Base-by-base conservation (phyloP, 179 eudicot species). In the Silene noctiflora region DNA sequence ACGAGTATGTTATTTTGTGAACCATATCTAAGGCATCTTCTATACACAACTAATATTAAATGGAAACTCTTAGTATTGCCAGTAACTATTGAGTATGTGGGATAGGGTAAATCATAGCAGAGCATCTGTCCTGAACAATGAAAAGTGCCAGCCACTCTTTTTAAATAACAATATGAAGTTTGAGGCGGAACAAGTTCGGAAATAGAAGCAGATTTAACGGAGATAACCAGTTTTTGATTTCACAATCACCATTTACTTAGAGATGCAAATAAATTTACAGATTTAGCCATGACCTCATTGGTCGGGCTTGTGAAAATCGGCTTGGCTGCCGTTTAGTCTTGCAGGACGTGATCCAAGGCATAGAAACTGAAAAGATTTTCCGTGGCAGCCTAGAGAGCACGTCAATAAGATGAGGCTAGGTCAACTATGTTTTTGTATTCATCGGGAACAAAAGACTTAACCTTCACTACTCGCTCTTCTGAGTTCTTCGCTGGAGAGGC, bases 381-480 rank as follows among this genome's bases (percentile, higher is more conserved):
- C 21, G 21, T 44, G 33, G 73, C 31, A n/a, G 33, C 39, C 73
- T 2, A 24, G 60, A 48, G 39, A 70, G 60, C 9, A 31, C 12
- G 73, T 88, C 82, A 90, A 56, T 88, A 87, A 12, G 81, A 69
- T 19, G 91, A 83, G 25, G 83, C 88, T 8, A 76, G 60, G 7
- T 89, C 89, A 22, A 91, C 82, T 63, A 89, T 75, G 46, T 86
- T 89, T 51, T 85, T 86, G 78, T 77, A 81, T 63, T 89, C 69
- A 39, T 87, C 89, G 9, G 88, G 78, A 22, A 91, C 89, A 60
- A 78, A 93, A 12, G 98, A 89, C 72, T 87, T 81, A 75, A 85
- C 97, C 84, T 85, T 88, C 42, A 89, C 35, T 2, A 22, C 7
- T 4, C 78, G 71, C 62, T 73, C 33, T 9, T 51, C 78, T 6